These are phyloP conservation scores for Osmanthus fragrans DNA, from an alignment of 257 asterid species.

Conservation along the genomic window DNA sequence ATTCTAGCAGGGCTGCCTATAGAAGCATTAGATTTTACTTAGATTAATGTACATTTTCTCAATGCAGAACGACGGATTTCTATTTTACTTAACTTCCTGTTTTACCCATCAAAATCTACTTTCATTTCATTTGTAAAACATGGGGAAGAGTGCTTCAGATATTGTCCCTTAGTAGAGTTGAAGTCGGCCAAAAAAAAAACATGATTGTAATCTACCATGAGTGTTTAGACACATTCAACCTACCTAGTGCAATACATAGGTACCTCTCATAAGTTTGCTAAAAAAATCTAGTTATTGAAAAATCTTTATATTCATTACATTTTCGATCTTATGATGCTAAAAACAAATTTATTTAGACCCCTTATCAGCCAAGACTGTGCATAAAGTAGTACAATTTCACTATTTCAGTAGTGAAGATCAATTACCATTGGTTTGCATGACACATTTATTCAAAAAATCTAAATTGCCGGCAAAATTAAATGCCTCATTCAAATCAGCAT, in stretches of 20 bases:
- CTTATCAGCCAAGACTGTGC: background rate
- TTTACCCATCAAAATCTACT: slow-evolving; percentile 8
- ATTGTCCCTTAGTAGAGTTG: background rate
- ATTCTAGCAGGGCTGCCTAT: background rate
- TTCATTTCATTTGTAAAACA: background rate
- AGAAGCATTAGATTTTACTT: slow-evolving; percentile 16
- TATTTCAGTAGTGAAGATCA: slow-evolving; percentile 3
- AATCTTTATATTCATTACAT: background rate
- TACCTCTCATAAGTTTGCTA: background rate
- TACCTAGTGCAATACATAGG: background rate
- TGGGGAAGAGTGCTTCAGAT: background rate
- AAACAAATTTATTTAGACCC: background rate
- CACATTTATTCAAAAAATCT: slow-evolving; percentile 84
- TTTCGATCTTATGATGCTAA: background rate
- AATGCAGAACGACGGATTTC: background rate
- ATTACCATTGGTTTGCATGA: slow-evolving; percentile 63
- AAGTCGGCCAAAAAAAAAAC: slow-evolving; percentile 1
- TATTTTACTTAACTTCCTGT: slow-evolving; percentile 7
- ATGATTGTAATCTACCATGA: background rate
- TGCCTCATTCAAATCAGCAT: slow-evolving; percentile 76
- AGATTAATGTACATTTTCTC: background rate
- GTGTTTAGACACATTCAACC: background rate
- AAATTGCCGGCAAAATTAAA: slow-evolving; percentile 67
- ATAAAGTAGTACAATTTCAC: slow-evolving; percentile 5
- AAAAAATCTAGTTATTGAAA: slow-evolving; percentile 7